Conservation (phyloP, 805 yeast genomes). For the Ogataea pignaliae region DNA sequence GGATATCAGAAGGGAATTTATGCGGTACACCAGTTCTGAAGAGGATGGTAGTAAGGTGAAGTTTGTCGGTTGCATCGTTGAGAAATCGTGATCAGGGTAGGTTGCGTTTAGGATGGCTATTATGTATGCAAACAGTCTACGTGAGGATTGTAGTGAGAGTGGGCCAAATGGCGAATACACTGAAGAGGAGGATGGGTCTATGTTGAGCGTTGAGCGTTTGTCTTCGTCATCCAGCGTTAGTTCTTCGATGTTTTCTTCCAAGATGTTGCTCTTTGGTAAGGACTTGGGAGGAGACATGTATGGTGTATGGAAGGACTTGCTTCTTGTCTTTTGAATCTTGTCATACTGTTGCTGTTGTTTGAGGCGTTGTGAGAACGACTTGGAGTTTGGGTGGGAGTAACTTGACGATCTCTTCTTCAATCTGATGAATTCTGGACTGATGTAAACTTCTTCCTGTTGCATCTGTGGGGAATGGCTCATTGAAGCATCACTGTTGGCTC, state of each 20-base stretch:
- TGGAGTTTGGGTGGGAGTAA: conserved; percentile 24
- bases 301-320: conserved; percentile 28
- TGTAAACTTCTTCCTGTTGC: conserved; percentile 7
- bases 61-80: conserved; percentile 76
- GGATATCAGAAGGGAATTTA: conserved; percentile 73
- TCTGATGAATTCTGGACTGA: conserved; percentile 28
- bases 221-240: conserved; percentile 2
- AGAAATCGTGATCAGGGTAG: conserved; percentile 94
- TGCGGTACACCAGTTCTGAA: conserved; percentile 51
- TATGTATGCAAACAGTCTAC: conserved; percentile 85
- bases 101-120: conserved; percentile 88
- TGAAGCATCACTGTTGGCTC: conserved; percentile 22
- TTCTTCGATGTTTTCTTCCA: conserved; percentile 3
- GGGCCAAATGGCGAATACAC: conserved; percentile 82
- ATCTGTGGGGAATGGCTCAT: not conserved
- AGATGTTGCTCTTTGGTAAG: conserved; percentile 10
- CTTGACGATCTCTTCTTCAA: conserved; percentile 30
- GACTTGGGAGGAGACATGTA: conserved; percentile 24
- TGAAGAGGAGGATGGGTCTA: not conserved
- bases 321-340: conserved; percentile 17
- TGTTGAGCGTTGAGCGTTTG: not conserved
- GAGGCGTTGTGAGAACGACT: conserved; percentile 8
- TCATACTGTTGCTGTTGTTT: conserved; percentile 9
- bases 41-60: conserved; percentile 53
- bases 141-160: conserved; percentile 73